Conservation (phyloP, 1,139 yeast species). For the Candida labiduridarum region DNA sequence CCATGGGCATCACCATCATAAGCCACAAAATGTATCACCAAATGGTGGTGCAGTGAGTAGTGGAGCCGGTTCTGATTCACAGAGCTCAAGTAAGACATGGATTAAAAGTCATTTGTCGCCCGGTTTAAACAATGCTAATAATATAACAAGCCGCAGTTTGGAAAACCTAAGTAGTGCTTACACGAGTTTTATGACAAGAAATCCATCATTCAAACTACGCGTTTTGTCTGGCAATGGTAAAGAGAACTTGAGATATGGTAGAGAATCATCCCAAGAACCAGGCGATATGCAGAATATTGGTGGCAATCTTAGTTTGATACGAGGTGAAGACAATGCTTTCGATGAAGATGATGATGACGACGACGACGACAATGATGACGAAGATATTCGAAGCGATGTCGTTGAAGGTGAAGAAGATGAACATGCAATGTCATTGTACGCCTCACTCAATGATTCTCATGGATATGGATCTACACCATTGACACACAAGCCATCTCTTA, state of each 20-base stretch:
- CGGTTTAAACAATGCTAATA: conserved; percentile 8
- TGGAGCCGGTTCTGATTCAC: conserved; percentile 5
- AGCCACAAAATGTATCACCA: conserved; percentile 3
- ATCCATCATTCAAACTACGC: conserved; percentile 20
- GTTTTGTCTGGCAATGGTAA: conserved; percentile 21
- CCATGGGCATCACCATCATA: conserved; percentile 6
- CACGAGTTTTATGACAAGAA: conserved; percentile 22
- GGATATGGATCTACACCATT: conserved; percentile 18
- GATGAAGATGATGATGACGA: conserved; percentile 19
- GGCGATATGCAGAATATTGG: conserved; percentile 11
- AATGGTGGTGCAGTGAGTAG: not conserved
- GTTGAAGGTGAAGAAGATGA: conserved; percentile 50
- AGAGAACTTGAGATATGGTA: conserved; percentile 12
- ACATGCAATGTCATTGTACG: conserved; percentile 52
- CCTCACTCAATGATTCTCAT: conserved; percentile 38
- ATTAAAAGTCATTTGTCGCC: conserved; percentile 20
- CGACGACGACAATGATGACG: conserved; percentile 15
- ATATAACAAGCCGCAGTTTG: conserved; percentile 19
- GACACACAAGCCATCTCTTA: conserved; percentile 18
- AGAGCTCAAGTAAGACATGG: conserved; percentile 11
- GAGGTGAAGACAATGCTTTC: conserved; percentile 4
- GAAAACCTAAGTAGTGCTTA: conserved; percentile 25
- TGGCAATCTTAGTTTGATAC: conserved; percentile 1
- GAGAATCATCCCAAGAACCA: conserved; percentile 12
- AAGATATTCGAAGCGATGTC: conserved; percentile 20